Evolutionary conservation across 768 basidiomycete genomes (phyloP), one percentile per base, ranked within the genome.

Genomic region (Mycena albidolilacea): DNA sequence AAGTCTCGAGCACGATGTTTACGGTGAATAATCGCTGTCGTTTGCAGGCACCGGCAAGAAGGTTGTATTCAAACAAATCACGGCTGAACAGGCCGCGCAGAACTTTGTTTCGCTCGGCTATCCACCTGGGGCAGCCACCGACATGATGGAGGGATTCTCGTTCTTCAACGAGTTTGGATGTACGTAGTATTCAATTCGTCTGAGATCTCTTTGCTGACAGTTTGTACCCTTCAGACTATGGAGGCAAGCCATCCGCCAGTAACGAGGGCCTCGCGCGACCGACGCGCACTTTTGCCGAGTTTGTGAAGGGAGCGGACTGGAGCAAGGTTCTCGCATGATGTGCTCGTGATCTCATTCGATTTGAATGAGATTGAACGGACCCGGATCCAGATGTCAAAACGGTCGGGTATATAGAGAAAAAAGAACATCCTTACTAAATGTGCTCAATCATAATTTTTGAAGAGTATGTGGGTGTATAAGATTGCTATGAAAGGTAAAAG

Each of bases 101-200:
- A 23, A 5, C 6, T 30, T 38, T 23, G 6, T 21, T 2, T 39
- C 41, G 15, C 12, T 23, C 10, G 69, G 69, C 14, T 3, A 39
- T 3, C 69, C 69, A 5, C n/a, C 54, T 7, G 38, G 5, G 5
- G 35, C 58, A 17, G 43, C 23, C 38, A 21, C 17, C 21, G 54
- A 64, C 2, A 23, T 64, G 1, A 23, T 64, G 3, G 69, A 70
- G 5, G 63, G 41, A 5, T 64, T 70, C 57, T 55, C 3, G 2
- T 64, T 48, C 57, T 37, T 58, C 6, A 43, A 57, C n/a, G 69
- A 70, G 55, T 55, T 64, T 30, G 69, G 69, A 39, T 70, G 69
- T 70, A 12, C 41, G 59, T 63, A 21, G 5, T n/a, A n/a, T 4
- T 10, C 37, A 6, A n/a, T 3, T 5, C 1, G 4, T 6, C 7